Conservation (phyloP, 176 grass and related monocot genomes). For the Alopecurus myosuroides region DNA sequence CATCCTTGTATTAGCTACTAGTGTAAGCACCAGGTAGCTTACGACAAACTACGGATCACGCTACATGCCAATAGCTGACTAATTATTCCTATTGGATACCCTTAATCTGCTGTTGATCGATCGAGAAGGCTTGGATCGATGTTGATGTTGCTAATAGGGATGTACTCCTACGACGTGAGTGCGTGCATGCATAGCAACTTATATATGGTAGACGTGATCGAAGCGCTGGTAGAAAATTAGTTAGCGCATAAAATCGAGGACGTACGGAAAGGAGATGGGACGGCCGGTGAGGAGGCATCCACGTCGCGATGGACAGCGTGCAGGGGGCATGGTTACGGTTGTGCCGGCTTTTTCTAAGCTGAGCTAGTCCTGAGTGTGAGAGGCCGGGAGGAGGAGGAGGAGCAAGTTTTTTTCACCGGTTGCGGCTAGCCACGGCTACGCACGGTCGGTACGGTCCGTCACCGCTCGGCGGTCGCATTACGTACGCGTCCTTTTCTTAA, state of each 20-base stretch:
- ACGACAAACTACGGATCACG: not conserved
- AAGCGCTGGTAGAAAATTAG: not conserved
- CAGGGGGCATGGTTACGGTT: constrained; percentile 28
- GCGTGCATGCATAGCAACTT: too few species aligned
- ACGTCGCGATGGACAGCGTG: constrained; percentile 37
- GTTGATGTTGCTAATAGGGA: not conserved
- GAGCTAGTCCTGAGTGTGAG: not conserved
- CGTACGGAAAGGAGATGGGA: constrained; percentile 9
- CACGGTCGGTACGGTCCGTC: too few species aligned
- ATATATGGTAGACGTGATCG: not conserved
- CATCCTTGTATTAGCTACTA: not conserved
- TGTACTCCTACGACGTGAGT: not conserved
- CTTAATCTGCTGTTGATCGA: not conserved
- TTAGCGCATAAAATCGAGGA: not conserved
- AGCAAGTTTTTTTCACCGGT: constrained; percentile 28
- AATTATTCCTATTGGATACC: not conserved
- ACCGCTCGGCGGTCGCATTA: not conserved
- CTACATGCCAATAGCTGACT: not conserved
- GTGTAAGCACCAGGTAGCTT: not conserved
- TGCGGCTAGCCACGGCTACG: too few species aligned
- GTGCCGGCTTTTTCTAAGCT: constrained; percentile 32
- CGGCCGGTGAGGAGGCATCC: constrained; percentile 23
- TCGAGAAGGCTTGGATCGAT: not conserved
- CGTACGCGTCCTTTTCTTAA: not conserved
- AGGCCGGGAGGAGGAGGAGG: not conserved